Percentiles rank a stretch among this genome's conserved stretches.
phyloP scores from a whole-genome alignment of 257 asterid species.

The Parsonsia alboflavescens region DNA sequence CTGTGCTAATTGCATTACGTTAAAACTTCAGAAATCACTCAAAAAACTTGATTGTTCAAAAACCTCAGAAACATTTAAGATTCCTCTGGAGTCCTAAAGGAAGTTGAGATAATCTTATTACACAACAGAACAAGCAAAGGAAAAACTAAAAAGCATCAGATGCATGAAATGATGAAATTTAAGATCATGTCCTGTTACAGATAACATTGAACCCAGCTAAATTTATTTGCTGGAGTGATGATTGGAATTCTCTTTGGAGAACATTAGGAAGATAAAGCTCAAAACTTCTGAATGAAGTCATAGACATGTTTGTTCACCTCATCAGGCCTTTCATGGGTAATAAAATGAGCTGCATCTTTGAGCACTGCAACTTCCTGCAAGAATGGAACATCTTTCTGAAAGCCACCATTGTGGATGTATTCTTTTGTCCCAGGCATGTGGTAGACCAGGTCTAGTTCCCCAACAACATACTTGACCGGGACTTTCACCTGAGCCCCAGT shows the following conservation, averaged over 20 bases:
- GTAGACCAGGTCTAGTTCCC: constrained; percentile 54
- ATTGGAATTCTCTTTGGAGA: neutral
- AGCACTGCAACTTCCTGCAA: constrained; percentile 53
- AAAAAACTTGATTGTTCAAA: neutral
- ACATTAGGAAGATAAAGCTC: neutral
- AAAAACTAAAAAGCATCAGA: neutral
- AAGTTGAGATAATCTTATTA: neutral
- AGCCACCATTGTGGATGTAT: constrained; percentile 52
- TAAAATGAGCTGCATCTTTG: constrained; percentile 65
- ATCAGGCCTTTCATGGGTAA: constrained; percentile 61
- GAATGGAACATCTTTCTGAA: constrained; percentile 49
- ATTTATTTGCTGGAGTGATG: neutral
- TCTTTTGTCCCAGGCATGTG: constrained; percentile 51
- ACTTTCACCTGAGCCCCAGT: constrained; percentile 50
- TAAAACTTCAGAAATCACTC: neutral
- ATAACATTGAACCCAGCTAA: neutral
- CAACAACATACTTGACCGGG: constrained; percentile 54
- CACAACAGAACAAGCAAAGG: neutral
- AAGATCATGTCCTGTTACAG: neutral
- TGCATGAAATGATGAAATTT: neutral
- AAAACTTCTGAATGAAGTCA: constrained; percentile 52
- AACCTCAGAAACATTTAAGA: neutral
- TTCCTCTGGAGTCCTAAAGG: neutral
- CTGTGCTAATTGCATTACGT: neutral
- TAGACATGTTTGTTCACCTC: constrained; percentile 56